Conservation (phyloP, 805 yeast genomes). For the Cyberlindnera euphorbiae region DNA sequence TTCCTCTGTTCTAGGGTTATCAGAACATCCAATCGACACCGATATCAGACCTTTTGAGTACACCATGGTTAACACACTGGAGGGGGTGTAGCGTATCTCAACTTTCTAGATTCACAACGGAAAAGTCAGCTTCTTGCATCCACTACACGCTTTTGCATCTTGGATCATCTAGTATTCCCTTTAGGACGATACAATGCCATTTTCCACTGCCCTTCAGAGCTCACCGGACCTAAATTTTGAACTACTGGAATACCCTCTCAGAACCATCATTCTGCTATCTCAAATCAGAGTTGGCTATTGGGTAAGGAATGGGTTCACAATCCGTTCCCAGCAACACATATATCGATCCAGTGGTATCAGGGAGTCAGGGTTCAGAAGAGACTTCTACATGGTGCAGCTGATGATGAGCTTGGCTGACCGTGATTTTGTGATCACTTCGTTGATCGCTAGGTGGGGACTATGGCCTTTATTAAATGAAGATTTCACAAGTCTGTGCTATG, state of each 20-base stretch:
- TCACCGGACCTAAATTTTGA: slow-evolving; percentile 5
- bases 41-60: slow-evolving; percentile 10
- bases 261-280: slow-evolving; percentile 71
- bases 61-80: slow-evolving; percentile 19
- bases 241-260: slow-evolving; percentile 64
- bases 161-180: slow-evolving; percentile 58
- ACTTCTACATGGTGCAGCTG: slow-evolving; percentile 64
- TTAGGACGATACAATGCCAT: slow-evolving; percentile 1
- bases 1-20: neutral
- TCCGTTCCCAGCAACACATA: slow-evolving; percentile 71
- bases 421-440: slow-evolving; percentile 48
- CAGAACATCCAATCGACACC: neutral
- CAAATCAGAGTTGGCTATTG: slow-evolving; percentile 88
- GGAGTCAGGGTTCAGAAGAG: slow-evolving; percentile 79
- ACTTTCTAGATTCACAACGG: slow-evolving; percentile 40
- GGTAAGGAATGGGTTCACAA: slow-evolving; percentile 90
- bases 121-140: slow-evolving; percentile 70
- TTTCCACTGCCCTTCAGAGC: slow-evolving; percentile 18
- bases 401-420: slow-evolving; percentile 54
- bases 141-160: slow-evolving; percentile 67
- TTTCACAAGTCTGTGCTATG: slow-evolving; percentile 39
- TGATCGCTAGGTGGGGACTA: slow-evolving; percentile 69
- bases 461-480: slow-evolving; percentile 46
- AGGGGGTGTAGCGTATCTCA: slow-evolving; percentile 27
- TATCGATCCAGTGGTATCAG: slow-evolving; percentile 75